Base-by-base conservation (phyloP, 805 yeast species). In the Yamadazyma nakazawae region DNA sequence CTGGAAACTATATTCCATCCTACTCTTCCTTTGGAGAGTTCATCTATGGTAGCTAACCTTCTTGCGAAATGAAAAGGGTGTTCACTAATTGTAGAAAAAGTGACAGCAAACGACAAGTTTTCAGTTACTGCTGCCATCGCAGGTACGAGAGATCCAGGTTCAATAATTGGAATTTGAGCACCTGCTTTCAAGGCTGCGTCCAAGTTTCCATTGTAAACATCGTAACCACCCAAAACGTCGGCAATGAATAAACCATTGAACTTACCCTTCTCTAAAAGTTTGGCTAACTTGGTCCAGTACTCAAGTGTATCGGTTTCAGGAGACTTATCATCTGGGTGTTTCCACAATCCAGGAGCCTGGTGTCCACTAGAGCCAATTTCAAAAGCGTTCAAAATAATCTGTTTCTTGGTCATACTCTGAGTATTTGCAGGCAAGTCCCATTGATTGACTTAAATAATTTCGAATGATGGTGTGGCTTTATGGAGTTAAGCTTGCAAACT, bases 1-100 rank as follows among this genome's bases (percentile, higher is more conserved):
- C 73, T 65, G 1, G 76, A 64, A 24, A 74, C 77, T 18, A 74
- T 62, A 49, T 74, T 74, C 78, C 78, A 74, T 11, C 78, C 78
- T 36, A 74, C 57, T 52, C 78, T 61, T 2, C 78, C 78, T 5
- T 61, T 58, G n/a, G 72, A 61, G 14, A 72, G 59, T 45, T 71
- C 73, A 49, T 74, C 78, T 34, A 74, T 54, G 0, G 78, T 70
- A 10, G 77, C 74, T 47, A 72, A 55, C 46, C 77, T 61, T 54
- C 78, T 59, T 1, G 74, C 72, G 48, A 72, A 63, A 46, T 66
- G 69, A 44, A 61, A 67, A 0, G 78, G 78, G 25, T 65, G 66
- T 42, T 74, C 78, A 40, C 72, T 64, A 19, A 74, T 62, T 2
- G 78, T 73, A 19, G 71, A 61, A 39, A 66, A 68, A 2, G 78